Conservation (phyloP, 352 stramenopile genomes). For the Pythium pectinolyticum region DNA sequence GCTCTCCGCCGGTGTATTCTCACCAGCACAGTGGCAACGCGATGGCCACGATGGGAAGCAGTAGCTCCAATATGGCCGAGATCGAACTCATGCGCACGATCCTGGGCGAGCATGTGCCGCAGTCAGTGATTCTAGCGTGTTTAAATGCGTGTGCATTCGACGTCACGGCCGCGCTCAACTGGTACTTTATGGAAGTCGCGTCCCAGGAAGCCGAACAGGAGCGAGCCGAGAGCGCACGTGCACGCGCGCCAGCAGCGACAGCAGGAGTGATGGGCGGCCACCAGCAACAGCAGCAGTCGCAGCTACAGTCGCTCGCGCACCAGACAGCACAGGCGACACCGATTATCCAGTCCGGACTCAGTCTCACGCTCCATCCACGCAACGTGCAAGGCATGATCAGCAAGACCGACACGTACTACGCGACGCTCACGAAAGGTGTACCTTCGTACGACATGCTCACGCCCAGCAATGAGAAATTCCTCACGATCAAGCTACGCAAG, state of each 20-base stretch:
- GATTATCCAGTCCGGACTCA: conserved; percentile 69
- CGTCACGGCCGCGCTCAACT: conserved; percentile 83
- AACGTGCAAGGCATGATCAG: conserved; percentile 74
- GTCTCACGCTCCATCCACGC: conserved; percentile 75
- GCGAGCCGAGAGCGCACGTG: conserved; percentile 1
- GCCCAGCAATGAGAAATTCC: conserved; percentile 81
- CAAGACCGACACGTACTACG: conserved; percentile 86
- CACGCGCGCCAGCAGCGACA: background rate
- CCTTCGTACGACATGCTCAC: conserved; percentile 82
- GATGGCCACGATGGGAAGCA: conserved; percentile 2
- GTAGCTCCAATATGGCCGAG: conserved; percentile 53
- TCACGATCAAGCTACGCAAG: conserved; percentile 79
- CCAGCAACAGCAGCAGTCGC: conserved; percentile 8
- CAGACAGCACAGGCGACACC: conserved; percentile 28
- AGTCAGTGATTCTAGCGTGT: conserved; percentile 83
- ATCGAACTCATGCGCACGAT: conserved; percentile 89
- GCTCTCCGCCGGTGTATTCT: background rate
- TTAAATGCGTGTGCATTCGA: conserved; percentile 83
- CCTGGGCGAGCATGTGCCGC: conserved; percentile 81
- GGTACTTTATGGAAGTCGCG: conserved; percentile 85
- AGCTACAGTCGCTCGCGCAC: conserved; percentile 11
- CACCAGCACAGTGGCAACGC: background rate
- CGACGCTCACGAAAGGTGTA: conserved; percentile 71
- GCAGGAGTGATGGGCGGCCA: background rate
- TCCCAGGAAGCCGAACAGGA: conserved; percentile 35